Conservation (phyloP, 345 rosid species). For the Brassica juncea region DNA sequence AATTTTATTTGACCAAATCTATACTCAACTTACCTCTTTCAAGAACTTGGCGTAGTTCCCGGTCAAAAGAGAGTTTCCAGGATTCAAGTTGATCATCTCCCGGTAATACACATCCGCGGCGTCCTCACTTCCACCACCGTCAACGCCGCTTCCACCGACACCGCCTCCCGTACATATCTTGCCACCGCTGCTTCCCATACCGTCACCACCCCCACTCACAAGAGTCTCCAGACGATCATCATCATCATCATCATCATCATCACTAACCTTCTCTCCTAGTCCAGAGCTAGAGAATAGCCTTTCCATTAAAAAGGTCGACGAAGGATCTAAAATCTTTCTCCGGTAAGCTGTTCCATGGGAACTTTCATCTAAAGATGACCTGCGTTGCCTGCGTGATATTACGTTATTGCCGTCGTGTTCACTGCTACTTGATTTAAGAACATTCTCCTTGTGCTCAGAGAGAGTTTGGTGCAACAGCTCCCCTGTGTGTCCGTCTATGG, state of each 20-base stretch:
- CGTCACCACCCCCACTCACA: constrained; percentile 29
- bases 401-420: not conserved
- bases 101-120: constrained; percentile 58
- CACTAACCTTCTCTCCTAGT: constrained; percentile 40
- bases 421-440: constrained; percentile 15
- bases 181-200: constrained; percentile 49
- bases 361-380: constrained; percentile 34
- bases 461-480: constrained; percentile 35
- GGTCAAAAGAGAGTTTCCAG: constrained; percentile 57
- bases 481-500: constrained; percentile 40
- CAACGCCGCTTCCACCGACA: constrained; percentile 29
- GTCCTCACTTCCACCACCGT: constrained; percentile 41
- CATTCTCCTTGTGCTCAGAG: constrained; percentile 29
- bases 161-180: constrained; percentile 37
- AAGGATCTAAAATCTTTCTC: constrained; percentile 16
- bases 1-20: not conserved
- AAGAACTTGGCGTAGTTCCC: constrained; percentile 72
- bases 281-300: constrained; percentile 55
- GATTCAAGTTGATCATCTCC: constrained; percentile 56
- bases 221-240: constrained; percentile 27
- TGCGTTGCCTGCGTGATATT: constrained; percentile 13
- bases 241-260: constrained; percentile 14
- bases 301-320: constrained; percentile 17
- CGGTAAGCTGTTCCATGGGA: constrained; percentile 7
- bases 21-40: constrained; percentile 54